Evolutionary conservation across 345 rosid species (phyloP).

Genomic region (Eucalyptus cladocalyx): DNA sequence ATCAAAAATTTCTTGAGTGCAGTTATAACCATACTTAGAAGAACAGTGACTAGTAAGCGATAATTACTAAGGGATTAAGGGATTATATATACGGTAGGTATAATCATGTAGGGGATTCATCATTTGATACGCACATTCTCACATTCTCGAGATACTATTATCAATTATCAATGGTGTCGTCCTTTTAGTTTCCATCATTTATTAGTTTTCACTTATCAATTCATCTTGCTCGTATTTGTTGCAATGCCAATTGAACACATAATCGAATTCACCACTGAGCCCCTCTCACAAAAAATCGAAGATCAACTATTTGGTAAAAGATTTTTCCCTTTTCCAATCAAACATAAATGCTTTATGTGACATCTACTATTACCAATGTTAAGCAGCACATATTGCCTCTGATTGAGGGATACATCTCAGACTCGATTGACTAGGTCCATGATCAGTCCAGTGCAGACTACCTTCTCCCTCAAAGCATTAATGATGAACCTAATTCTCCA

Average conservation of each 20-base stretch:
- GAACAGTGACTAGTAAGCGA: not conserved
- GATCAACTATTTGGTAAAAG: not conserved
- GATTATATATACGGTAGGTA: not conserved
- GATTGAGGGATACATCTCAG: not conserved
- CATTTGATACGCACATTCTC: not conserved
- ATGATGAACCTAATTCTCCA: not conserved
- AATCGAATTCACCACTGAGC: not conserved
- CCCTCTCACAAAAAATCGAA: not conserved
- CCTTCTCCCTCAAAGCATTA: not conserved
- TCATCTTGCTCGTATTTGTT: not conserved
- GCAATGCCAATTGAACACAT: not conserved
- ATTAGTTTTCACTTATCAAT: not conserved
- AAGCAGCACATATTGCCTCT: not conserved
- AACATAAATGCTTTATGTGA: not conserved
- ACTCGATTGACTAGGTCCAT: not conserved
- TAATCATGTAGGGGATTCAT: not conserved
- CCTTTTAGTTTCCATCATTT: not conserved
- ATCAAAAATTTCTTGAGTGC: not conserved
- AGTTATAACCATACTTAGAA: not conserved
- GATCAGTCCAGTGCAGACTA: not conserved
- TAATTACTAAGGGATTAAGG: not conserved
- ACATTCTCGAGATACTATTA: not conserved
- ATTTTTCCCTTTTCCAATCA: not conserved
- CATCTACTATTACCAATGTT: not conserved
- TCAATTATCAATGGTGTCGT: rapidly evolving